Conservation (phyloP, 2,329 filamentous ascomycete genomes). For the Colletotrichum sansevieriae region DNA sequence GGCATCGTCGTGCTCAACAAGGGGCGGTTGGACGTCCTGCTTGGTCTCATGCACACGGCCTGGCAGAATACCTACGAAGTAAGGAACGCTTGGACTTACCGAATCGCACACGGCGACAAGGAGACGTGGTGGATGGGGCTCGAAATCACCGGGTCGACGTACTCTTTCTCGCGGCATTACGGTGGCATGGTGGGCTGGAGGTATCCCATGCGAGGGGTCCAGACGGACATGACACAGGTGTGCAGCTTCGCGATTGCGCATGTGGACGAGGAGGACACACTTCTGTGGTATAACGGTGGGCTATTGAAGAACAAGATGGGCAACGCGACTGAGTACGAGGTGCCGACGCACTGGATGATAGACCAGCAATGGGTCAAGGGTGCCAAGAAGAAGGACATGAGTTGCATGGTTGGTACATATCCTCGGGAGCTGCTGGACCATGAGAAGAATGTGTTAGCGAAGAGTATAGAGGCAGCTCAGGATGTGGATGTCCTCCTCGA, state of each 20-base stretch:
- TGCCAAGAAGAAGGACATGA: constrained; percentile 49
- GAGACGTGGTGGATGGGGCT: constrained; percentile 61
- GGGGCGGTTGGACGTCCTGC: constrained; percentile 51
- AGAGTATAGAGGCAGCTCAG: constrained; percentile 43
- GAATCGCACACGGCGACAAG: constrained; percentile 59
- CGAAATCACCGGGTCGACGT: constrained; percentile 54
- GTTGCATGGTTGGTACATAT: constrained; percentile 51
- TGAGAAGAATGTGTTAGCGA: constrained; percentile 29
- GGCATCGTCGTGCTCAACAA: constrained; percentile 59
- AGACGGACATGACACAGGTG: constrained; percentile 44
- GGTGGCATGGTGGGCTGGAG: constrained; percentile 56
- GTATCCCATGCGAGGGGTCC: background rate
- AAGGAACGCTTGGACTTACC: constrained; percentile 56
- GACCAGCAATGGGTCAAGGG: constrained; percentile 55
- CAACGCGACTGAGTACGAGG: constrained; percentile 49
- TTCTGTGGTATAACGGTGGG: constrained; percentile 60
- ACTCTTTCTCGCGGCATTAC: constrained; percentile 57
- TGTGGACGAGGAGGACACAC: constrained; percentile 51
- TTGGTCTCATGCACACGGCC: constrained; percentile 56
- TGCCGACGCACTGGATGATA: constrained; percentile 56
- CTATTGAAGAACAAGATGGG: constrained; percentile 56
- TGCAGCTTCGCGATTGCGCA: constrained; percentile 60
- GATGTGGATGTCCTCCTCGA: constrained; percentile 38
- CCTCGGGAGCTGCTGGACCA: constrained; percentile 26
- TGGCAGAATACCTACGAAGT: constrained; percentile 60